These are phyloP conservation scores for Cordyceps tenuipes DNA, from an alignment of 2,329 filamentous ascomycete genomes.

Conservation along the genomic window DNA sequence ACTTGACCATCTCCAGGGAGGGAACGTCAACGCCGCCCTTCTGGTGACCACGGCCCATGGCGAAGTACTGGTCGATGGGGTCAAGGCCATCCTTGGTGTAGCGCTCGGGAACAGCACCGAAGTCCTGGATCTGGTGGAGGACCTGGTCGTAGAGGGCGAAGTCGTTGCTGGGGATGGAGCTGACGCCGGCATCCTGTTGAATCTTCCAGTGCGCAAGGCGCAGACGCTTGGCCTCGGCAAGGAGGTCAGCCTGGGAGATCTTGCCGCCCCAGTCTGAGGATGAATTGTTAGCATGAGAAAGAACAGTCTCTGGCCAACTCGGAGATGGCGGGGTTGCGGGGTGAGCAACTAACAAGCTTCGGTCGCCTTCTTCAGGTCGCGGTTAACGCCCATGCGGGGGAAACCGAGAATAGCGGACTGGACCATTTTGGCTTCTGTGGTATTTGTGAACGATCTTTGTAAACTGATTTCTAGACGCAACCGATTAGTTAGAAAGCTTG, in stretches of 20 bases:
- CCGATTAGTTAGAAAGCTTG: not conserved
- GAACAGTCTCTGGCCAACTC: not conserved
- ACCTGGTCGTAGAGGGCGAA: constrained; percentile 98
- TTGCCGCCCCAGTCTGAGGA: constrained; percentile 74
- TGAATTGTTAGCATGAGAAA: constrained; percentile 13
- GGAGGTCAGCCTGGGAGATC: constrained; percentile 81
- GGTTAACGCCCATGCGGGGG: constrained; percentile 95
- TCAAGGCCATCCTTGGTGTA: constrained; percentile 87
- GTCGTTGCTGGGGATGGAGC: constrained; percentile 98
- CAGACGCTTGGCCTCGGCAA: constrained; percentile 93
- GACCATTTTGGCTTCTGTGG: constrained; percentile 44
- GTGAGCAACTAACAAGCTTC: constrained; percentile 63
- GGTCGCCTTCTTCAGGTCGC: constrained; percentile 99
- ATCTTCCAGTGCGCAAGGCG: constrained; percentile 98
- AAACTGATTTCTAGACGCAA: not conserved
- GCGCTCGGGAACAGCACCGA: constrained; percentile 84
- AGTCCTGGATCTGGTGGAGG: constrained; percentile 95
- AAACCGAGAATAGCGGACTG: constrained; percentile 85
- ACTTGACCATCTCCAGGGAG: constrained; percentile 98
- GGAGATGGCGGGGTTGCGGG: not conserved
- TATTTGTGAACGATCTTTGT: constrained; percentile 1
- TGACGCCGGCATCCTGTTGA: constrained; percentile 96
- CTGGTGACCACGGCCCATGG: constrained; percentile 98
- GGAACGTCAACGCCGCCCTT: constrained; percentile 90
- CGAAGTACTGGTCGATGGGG: constrained; percentile 93